A percentile compares a stretch with the other conserved stretches of the same genome.
phyloP scores from a whole-genome alignment of 805 yeast species.

The Yarrowia hollandica region DNA sequence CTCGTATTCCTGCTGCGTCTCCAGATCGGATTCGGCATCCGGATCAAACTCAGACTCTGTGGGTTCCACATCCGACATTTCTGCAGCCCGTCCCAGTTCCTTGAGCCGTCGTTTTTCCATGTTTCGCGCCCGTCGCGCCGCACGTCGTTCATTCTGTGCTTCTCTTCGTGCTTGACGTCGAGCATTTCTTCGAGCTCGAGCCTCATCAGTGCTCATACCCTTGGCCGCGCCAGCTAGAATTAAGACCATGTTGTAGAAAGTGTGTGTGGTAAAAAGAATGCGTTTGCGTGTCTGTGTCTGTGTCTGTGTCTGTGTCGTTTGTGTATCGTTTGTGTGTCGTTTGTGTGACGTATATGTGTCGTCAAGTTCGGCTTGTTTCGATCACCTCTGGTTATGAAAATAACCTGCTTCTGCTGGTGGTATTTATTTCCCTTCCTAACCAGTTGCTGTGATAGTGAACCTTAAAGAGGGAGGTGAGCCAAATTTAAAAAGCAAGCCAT shows the following conservation, averaged over 20 bases:
- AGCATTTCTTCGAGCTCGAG: neutral
- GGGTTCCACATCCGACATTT: conserved; percentile 5
- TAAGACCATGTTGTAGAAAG: neutral
- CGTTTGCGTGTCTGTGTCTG: neutral
- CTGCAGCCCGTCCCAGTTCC: neutral
- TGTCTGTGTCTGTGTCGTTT: neutral
- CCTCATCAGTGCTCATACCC: conserved; percentile 3
- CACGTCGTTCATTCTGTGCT: conserved; percentile 5
- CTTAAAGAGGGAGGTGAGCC: conserved; percentile 5
- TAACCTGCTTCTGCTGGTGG: no score
- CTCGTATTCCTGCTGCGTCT: conserved; percentile 7
- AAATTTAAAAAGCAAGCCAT: conserved; percentile 4
- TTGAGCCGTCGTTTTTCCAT: conserved; percentile 8
- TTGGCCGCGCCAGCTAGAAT: neutral
- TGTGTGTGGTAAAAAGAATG: neutral
- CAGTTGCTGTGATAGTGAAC: conserved; percentile 6
- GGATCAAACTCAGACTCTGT: conserved; percentile 14
- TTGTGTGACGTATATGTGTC: no score
- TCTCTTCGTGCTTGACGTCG: neutral
- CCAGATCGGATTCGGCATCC: neutral
- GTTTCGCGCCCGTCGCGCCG: neutral
- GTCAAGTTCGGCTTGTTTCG: no score
- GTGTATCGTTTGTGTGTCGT: no score
- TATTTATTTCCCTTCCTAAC: neutral
- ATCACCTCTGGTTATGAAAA: no score